Base-by-base conservation (phyloP, 1,284 basidiomycete species). In the Quambalaria eucalypti region DNA sequence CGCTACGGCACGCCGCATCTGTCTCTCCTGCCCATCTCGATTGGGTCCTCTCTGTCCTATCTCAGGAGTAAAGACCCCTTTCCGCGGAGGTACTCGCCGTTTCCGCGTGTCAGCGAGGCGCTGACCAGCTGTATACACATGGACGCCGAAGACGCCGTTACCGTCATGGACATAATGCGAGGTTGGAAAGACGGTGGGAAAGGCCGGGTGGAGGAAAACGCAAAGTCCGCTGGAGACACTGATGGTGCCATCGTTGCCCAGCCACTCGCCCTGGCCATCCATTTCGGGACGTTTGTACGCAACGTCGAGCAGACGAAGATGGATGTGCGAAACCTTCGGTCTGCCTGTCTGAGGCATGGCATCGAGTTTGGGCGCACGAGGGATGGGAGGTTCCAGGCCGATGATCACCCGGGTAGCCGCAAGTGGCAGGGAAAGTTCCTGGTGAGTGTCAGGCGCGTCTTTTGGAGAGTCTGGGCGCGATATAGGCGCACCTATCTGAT, bases 21-120 rank as follows among this genome's bases (percentile, higher is more conserved):
- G 28, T 42, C 60, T 28, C 60, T 74, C 55, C 62, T 74, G 8
- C 71, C 71, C 25, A 64, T 74, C 54, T 61, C 62, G 10, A 71
- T 74, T 2, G 71, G 71, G 19, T 50, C 46, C 7, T 38, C 29
- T 14, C 46, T 68, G 50, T 58, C 55, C 55, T 69, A 65, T 30
- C 61, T 65, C 19, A 38, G 67, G 2, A 56, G 52, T n/a, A 68
- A 59, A 61, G 67, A 69, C 54, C 67, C 67, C 2, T 66, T 69
- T 44, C 67, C 67, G 1, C 52, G 67, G 7, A 51, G 59, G 6
- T 56, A 62, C 28, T 60, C 57, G 28, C 67, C 67, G 0, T 69
- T 68, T 31, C 67, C 67, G 1, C 28, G 65, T 0, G 60, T 69
- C 8, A 55, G 57, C 28, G 55, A 55, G 28, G 50, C 61, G 10